Conservation (phyloP, 1,284 basidiomycete genomes). For the Leccinum cinnamomeum region DNA sequence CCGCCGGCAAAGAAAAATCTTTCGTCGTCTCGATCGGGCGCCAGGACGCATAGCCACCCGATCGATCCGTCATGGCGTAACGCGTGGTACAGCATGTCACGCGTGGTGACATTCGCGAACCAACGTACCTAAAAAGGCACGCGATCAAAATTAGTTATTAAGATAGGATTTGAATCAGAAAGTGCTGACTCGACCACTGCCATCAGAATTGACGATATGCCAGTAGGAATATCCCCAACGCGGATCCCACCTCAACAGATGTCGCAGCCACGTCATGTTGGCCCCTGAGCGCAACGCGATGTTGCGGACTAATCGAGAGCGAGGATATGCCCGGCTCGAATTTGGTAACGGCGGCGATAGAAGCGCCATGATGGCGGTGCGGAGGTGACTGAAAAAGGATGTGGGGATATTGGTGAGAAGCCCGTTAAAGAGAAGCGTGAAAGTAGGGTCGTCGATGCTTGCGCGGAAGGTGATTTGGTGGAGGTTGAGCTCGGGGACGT, state of each 20-base stretch:
- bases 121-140: background rate
- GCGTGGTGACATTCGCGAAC: background rate
- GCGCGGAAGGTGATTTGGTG: background rate
- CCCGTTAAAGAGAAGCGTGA: background rate
- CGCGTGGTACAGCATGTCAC: background rate
- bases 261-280: background rate
- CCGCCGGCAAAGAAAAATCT: too few relatives aligned
- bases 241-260: background rate
- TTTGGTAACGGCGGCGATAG: background rate
- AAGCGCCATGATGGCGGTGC: background rate
- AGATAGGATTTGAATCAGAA: background rate
- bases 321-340: background rate
- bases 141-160: background rate
- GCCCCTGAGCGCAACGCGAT: background rate
- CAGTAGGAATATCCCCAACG: background rate
- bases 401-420: background rate
- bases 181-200: too few relatives aligned
- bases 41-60: background rate
- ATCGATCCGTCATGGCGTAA: background rate
- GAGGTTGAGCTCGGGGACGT: background rate
- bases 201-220: background rate
- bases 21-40: too few relatives aligned
- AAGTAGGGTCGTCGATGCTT: background rate
- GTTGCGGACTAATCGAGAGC: background rate
- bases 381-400: background rate